Base-by-base conservation (phyloP, 257 asterid species). In the Schizonepeta tenuifolia region DNA sequence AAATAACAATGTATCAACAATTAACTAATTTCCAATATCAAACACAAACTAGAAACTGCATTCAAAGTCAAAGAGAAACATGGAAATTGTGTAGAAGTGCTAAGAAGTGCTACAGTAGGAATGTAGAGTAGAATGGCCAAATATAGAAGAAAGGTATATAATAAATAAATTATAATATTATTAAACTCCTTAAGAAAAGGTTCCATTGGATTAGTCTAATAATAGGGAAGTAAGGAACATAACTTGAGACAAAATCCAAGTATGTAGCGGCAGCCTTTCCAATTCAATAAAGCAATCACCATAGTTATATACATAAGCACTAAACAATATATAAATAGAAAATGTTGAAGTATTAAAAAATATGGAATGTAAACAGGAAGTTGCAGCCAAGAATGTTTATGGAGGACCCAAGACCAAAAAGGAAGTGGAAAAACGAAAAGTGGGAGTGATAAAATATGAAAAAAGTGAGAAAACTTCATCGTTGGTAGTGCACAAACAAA, bases 171-270 rank as follows among this genome's bases (percentile, higher is more conserved):
- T 74, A 66, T 22, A 67, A 49, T 57, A 70, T 15, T 35, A 35
- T 10, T 35, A 20, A 47, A 75, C 38, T 46, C 69, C 69, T 40
- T 24, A 54, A 72, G 5, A 26, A 72, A 10, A 61, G 47, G 36
- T 56, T 58, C 40, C 21, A 12, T 50, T 69, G 44, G 64, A 26
- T 6, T 38, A 72, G 63, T 71, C 40, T 20, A 53, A 60, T 33
- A 53, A 55, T 61, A 76, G 57, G 26, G 20, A 44, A 72, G 24
- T 14, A 33, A 54, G 20, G 76, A 81, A 86, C 70, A 88, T 85
- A 83, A 82, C 88, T 87, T 85, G 50, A 77, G 86, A 85, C 87
- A 75, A 83, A 82, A 83, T 83, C 83, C 82, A 82, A 77, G 72
- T 75, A 77, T 76, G 72, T 60, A 54, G 47, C 55, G 11, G 75